phyloP scores from a whole-genome alignment of 1,284 basidiomycete species.

The Malassezia psittaci region DNA sequence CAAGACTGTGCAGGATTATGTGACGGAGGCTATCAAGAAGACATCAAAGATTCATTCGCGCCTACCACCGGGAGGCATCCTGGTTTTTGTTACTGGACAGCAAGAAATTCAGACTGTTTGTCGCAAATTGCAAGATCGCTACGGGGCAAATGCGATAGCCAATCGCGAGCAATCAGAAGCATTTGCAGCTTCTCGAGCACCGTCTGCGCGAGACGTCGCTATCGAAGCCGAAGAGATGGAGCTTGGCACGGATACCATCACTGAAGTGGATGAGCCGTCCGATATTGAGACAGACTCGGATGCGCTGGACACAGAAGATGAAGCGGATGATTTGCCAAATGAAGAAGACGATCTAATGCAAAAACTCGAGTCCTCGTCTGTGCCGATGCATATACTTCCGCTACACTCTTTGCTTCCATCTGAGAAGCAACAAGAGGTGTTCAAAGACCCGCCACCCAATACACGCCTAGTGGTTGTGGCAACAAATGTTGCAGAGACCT shows the following conservation, averaged over 20 bases:
- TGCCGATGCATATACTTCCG: slow-evolving; percentile 57
- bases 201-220: slow-evolving; percentile 37
- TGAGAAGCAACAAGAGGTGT: slow-evolving; percentile 66
- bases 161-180: neutral
- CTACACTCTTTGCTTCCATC: slow-evolving; percentile 64
- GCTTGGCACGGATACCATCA: slow-evolving; percentile 53
- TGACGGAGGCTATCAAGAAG: slow-evolving; percentile 81
- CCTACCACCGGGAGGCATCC: slow-evolving; percentile 61
- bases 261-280: slow-evolving; percentile 50
- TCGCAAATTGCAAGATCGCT: slow-evolving; percentile 65
- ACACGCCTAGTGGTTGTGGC: slow-evolving; percentile 62
- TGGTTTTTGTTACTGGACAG: slow-evolving; percentile 69
- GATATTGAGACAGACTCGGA: slow-evolving; percentile 31
- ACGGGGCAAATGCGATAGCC: slow-evolving; percentile 56
- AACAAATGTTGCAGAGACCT: slow-evolving; percentile 70
- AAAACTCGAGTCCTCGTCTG: slow-evolving; percentile 26
- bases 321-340: neutral
- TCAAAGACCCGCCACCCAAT: slow-evolving; percentile 58
- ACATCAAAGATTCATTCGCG: slow-evolving; percentile 67
- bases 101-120: slow-evolving; percentile 62
- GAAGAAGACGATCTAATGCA: slow-evolving; percentile 25
- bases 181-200: neutral
- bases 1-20: slow-evolving; percentile 74
- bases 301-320: slow-evolving; percentile 17
- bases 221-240: slow-evolving; percentile 76